Base-by-base conservation (phyloP, 2,329 filamentous ascomycete species). In the Pseudofabraea citricarpa region DNA sequence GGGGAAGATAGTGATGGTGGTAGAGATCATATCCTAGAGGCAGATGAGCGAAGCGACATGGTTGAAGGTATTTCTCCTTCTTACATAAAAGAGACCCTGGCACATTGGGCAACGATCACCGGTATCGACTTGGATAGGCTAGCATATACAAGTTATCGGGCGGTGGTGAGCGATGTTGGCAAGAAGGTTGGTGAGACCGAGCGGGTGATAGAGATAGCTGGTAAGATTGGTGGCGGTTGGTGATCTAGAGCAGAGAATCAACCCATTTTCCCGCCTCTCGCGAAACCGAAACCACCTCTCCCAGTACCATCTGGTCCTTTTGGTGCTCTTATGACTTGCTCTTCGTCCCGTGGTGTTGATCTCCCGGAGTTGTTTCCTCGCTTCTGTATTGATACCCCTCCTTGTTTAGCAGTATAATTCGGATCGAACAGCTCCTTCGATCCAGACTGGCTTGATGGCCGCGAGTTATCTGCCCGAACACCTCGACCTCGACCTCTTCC, bases 151-250 rank as follows among this genome's bases (percentile, higher is more conserved):
- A 94, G 81, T 40, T 98, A 88, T 69, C 81, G 93, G 50, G 84
- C 90, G 65, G 91, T 98, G 18, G 83, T 96, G 57, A 96, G 91
- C 68, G 89, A 97, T 62, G 89, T 98, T 33, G 93, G 93, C 40
- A 95, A 93, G 69, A 69, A 76, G 62, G 59, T 72, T 64, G 71
- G 74, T 47, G 85, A 90, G 60, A 84, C 87, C 33, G 86, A 94
- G 59, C 79, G 83, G 47, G 90, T 95, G 31, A 85, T 90, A 46
- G 89, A 93, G 59, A 73, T 98, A 58, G 91, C 91, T 36, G 84
- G 89, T 44, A 93, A 90, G 65, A 87, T 90, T 56, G 93, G 90
- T 41, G 93, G 93, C 41, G 93, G 93, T 19, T 98, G 93, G 93
- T 97, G 74, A 66, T 63, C 45, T 57, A 59, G 51, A 53, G 54